phyloP scores from a whole-genome alignment of 768 basidiomycete species.

The Sporobolomyces pararoseus region DNA sequence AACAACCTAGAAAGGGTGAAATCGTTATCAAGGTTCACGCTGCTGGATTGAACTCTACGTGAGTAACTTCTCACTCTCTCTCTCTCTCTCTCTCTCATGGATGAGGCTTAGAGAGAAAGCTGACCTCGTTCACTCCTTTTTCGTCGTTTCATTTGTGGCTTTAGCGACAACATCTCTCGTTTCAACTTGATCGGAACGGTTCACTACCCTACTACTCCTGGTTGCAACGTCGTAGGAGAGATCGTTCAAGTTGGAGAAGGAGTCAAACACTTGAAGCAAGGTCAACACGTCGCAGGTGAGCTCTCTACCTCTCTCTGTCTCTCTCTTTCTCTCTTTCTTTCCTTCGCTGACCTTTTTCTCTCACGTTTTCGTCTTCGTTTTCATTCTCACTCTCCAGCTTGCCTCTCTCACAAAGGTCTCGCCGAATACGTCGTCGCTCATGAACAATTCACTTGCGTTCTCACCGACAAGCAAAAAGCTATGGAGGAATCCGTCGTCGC shows the following conservation, averaged over 20 bases:
- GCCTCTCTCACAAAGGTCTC: conserved; percentile 19
- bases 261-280: conserved; percentile 15
- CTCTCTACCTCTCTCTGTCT: neutral
- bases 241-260: conserved; percentile 10
- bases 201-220: conserved; percentile 16
- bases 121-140: neutral
- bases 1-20: neutral
- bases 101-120: too few species aligned
- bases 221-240: conserved; percentile 3
- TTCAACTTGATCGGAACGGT: conserved; percentile 17
- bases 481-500: neutral
- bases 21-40: conserved; percentile 15
- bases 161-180: conserved; percentile 7
- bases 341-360: too few species aligned
- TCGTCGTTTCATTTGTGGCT: neutral
- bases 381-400: neutral
- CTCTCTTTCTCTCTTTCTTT: neutral
- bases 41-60: conserved; percentile 14
- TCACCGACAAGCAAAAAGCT: conserved; percentile 6
- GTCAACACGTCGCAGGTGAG: conserved; percentile 21
- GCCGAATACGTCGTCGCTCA: conserved; percentile 17
- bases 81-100: neutral
- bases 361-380: too few species aligned
- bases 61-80: neutral
- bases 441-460: neutral